phyloP scores from a whole-genome alignment of 352 stramenopile species.

The Phytophthora aleatoria region DNA sequence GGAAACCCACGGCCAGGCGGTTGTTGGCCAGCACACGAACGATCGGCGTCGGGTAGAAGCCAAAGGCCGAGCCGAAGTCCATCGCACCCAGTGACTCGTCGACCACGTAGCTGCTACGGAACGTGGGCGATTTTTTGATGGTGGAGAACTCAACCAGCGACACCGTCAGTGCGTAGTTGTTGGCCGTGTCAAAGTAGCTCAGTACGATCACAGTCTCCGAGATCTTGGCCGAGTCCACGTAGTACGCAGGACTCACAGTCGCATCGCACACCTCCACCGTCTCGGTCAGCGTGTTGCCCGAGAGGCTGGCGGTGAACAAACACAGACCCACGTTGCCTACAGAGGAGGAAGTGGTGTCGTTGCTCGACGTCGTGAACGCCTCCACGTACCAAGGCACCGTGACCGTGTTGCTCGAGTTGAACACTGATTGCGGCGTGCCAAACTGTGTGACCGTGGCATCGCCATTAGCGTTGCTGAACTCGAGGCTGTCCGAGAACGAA shows the following conservation, averaged over 20 bases:
- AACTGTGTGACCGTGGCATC: conserved; percentile 46
- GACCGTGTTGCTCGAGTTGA: conserved; percentile 65
- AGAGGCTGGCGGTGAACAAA: conserved; percentile 52
- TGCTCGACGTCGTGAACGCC: conserved; percentile 41
- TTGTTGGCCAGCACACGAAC: conserved; percentile 57
- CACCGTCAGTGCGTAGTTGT: conserved; percentile 81
- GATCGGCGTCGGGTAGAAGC: conserved; percentile 76
- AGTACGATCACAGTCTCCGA: conserved; percentile 64
- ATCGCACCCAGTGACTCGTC: conserved; percentile 58
- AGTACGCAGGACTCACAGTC: conserved; percentile 67
- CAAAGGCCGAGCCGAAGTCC: conserved; percentile 68
- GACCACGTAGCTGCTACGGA: conserved; percentile 76
- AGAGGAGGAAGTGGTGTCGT: conserved; percentile 47
- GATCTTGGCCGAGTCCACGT: conserved; percentile 69
- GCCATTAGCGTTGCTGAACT: conserved; percentile 61
- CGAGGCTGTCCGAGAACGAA: conserved; percentile 55
- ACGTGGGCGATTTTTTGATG: conserved; percentile 56
- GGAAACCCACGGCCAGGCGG: conserved; percentile 67
- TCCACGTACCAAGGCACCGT: conserved; percentile 75
- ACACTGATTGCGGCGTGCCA: conserved; percentile 63
- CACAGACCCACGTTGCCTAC: conserved; percentile 60
- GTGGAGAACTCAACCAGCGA: conserved; percentile 69
- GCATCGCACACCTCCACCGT: conserved; percentile 53
- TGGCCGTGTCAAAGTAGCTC: conserved; percentile 69
- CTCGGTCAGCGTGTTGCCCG: conserved; percentile 27